These are phyloP conservation scores for Dryas octopetala DNA, from an alignment of 306 rosid species.

Conservation along the genomic window DNA sequence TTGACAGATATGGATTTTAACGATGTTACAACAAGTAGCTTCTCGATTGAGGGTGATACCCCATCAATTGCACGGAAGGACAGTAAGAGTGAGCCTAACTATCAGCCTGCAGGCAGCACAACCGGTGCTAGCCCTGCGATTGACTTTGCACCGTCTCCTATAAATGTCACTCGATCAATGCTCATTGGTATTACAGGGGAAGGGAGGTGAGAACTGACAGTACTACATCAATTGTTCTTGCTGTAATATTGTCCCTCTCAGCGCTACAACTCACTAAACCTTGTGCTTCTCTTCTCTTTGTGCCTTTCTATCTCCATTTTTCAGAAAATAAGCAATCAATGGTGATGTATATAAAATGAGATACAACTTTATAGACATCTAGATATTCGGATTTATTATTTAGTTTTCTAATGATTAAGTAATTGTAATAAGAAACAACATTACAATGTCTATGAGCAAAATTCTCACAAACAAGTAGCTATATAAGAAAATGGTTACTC, in stretches of 20 bases:
- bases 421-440: too few relatives aligned
- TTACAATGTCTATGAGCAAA: too few relatives aligned
- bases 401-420: too few relatives aligned
- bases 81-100: not conserved
- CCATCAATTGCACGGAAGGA: not conserved
- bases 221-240: not conserved
- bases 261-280: not conserved
- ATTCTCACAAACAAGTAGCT: too few relatives aligned
- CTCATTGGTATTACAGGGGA: conserved; percentile 9
- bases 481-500: too few relatives aligned
- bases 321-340: not conserved
- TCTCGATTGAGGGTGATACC: conserved; percentile 2
- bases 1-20: conserved; percentile 24
- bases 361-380: not conserved
- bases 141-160: conserved; percentile 13
- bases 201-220: conserved; percentile 20
- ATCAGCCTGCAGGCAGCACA: not conserved
- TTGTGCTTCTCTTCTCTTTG: not conserved
- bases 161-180: not conserved
- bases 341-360: not conserved
- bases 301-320: not conserved
- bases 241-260: not conserved
- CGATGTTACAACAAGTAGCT: conserved; percentile 22
- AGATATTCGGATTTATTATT: too few relatives aligned
- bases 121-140: not conserved